A percentile compares a stretch with the other conserved stretches of the same genome.
Conservation (phyloP, 2,329 filamentous ascomycete species). For the Endoconidiophora polonica region DNA sequence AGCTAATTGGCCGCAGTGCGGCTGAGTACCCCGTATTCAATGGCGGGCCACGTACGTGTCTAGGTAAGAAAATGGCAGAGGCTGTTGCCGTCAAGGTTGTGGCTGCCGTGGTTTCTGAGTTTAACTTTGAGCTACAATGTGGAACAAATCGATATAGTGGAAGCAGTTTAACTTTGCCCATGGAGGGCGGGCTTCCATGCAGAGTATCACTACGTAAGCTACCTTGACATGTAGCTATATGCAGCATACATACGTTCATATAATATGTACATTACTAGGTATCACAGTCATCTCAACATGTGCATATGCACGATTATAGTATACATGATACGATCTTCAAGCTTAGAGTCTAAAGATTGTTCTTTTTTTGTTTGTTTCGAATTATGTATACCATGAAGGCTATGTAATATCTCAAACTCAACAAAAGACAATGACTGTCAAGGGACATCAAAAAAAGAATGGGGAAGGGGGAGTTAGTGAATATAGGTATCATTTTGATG, state of each 20-base stretch:
- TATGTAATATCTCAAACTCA: too few relatives aligned
- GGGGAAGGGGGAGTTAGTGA: too few relatives aligned
- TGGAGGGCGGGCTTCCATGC: slow-evolving; percentile 42
- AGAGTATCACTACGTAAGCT: slow-evolving; percentile 17
- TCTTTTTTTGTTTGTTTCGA: too few relatives aligned
- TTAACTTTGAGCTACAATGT: slow-evolving; percentile 28
- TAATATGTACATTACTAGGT: neutral
- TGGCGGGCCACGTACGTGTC: slow-evolving; percentile 41
- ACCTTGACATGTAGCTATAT: neutral
- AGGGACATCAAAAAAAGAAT: too few relatives aligned
- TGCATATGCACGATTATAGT: neutral
- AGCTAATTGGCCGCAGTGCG: slow-evolving; percentile 27
- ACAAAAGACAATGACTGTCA: too few relatives aligned
- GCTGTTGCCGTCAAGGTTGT: slow-evolving; percentile 39
- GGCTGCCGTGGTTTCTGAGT: slow-evolving; percentile 29
- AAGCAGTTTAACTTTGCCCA: slow-evolving; percentile 45
- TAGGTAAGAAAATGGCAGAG: slow-evolving; percentile 51
- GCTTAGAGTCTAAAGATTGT: too few relatives aligned
- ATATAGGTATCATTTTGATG: too few relatives aligned
- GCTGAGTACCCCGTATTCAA: slow-evolving; percentile 50
- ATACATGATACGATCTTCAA: neutral
- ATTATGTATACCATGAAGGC: too few relatives aligned
- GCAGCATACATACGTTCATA: neutral
- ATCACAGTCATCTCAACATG: neutral
- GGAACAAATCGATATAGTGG: slow-evolving; percentile 26